Conservation (phyloP, 2,329 filamentous ascomycete genomes). For the Rutstroemia sp. region DNA sequence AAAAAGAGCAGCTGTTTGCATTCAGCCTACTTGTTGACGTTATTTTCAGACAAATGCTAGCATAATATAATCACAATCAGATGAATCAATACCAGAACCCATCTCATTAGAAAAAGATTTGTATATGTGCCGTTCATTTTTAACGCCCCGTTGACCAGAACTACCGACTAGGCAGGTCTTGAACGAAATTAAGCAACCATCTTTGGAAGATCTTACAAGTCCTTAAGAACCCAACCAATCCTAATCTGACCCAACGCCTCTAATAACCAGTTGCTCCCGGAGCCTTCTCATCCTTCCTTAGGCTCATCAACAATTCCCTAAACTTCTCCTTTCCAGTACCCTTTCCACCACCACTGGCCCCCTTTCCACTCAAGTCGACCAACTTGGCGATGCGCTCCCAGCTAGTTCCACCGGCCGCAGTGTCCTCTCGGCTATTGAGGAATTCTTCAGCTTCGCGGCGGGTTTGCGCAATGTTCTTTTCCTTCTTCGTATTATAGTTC, state of each 20-base stretch:
- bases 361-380: constrained; percentile 95
- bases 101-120: constrained; percentile 5
- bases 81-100: background rate
- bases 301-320: constrained; percentile 76
- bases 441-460: constrained; percentile 91
- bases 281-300: constrained; percentile 90
- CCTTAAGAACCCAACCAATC: constrained; percentile 9
- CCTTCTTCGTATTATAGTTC: constrained; percentile 97
- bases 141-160: constrained; percentile 27
- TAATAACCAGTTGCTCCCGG: constrained; percentile 59
- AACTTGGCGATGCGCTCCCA: constrained; percentile 98
- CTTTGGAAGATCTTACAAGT: constrained; percentile 26
- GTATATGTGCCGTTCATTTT: constrained; percentile 27
- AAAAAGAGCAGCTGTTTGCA: background rate
- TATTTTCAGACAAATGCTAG: background rate
- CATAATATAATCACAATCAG: background rate
- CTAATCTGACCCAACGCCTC: constrained; percentile 2
- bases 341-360: constrained; percentile 73
- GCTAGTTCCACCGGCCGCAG: constrained; percentile 87
- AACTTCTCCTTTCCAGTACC: constrained; percentile 96
- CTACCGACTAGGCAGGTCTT: constrained; percentile 19
- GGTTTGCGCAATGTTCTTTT: constrained; percentile 85
- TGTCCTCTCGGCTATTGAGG: constrained; percentile 80
- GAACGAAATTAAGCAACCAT: constrained; percentile 21
- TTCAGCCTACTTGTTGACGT: background rate